Evolutionary conservation across 805 yeast genomes (phyloP).

Genomic region (Wickerhamomyces sydowiorum): DNA sequence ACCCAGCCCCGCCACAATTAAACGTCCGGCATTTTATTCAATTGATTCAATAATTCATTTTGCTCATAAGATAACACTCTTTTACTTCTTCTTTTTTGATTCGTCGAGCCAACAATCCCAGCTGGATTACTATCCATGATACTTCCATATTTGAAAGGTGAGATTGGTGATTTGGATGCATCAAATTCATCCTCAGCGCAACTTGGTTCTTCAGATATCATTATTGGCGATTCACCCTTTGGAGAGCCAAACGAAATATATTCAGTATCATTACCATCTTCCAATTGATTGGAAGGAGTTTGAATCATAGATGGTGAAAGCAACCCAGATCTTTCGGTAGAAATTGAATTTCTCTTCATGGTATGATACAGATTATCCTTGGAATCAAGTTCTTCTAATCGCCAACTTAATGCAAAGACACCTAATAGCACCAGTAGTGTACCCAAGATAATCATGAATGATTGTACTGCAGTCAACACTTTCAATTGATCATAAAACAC

Average conservation of each 20-base stretch:
- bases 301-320: conserved; percentile 11
- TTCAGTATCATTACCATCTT: conserved; percentile 12
- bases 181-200: background rate
- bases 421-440: conserved; percentile 43
- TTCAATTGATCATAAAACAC: conserved; percentile 50
- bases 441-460: conserved; percentile 42
- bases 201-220: conserved; percentile 1
- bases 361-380: conserved; percentile 19
- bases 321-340: conserved; percentile 9
- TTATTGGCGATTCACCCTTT: conserved; percentile 16
- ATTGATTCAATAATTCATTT: conserved; percentile 39
- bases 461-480: conserved; percentile 27
- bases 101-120: conserved; percentile 1
- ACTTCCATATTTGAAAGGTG: conserved; percentile 14
- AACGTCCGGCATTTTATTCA: conserved; percentile 24
- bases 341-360: background rate
- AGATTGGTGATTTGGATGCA: background rate
- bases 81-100: conserved; percentile 15
- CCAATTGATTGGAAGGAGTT: conserved; percentile 1
- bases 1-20: too few relatives aligned
- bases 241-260: conserved; percentile 38
- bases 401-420: conserved; percentile 61
- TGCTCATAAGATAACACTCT: conserved; percentile 49
- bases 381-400: conserved; percentile 26
- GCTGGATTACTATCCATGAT: conserved; percentile 3